phyloP scores from a whole-genome alignment of 2,329 filamentous ascomycete species.

The Ophiocordyceps camponoti-rufipedis region DNA sequence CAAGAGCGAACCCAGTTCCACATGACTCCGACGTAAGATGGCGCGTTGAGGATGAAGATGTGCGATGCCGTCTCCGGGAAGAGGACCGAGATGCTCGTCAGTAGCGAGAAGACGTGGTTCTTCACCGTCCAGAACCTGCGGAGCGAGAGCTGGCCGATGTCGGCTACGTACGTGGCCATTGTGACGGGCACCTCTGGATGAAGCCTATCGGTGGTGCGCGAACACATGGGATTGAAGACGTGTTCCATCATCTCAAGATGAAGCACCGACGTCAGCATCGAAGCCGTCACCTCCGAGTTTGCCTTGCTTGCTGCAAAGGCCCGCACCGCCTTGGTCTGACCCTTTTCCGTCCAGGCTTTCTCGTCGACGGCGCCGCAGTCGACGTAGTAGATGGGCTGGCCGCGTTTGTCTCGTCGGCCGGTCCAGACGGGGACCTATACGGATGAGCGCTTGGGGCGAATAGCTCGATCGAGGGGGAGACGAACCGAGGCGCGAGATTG shows the following conservation, averaged over 20 bases:
- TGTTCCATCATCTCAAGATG: background rate
- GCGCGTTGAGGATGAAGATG: conserved; percentile 65
- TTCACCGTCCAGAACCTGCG: conserved; percentile 96
- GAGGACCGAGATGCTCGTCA: conserved; percentile 66
- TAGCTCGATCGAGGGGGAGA: conserved; percentile 4
- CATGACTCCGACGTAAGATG: conserved; percentile 78
- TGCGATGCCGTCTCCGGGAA: conserved; percentile 76
- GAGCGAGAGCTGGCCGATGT: conserved; percentile 72
- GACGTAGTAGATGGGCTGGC: conserved; percentile 83
- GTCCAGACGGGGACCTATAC: conserved; percentile 69
- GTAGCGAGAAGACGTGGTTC: conserved; percentile 77
- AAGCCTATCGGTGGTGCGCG: background rate
- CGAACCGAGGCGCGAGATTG: conserved; percentile 56
- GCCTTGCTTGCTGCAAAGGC: background rate
- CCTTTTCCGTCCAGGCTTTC: conserved; percentile 24
- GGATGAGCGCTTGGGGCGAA: no score
- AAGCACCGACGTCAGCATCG: background rate
- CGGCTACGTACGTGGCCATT: conserved; percentile 86
- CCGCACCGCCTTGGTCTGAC: background rate
- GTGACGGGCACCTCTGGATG: conserved; percentile 72
- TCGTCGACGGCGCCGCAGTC: conserved; percentile 69
- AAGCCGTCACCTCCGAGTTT: background rate
- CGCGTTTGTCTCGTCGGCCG: conserved; percentile 72
- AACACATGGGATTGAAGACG: conserved; percentile 28
- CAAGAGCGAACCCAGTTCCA: conserved; percentile 93